phyloP scores from a whole-genome alignment of 129 eudicot genomes.

The Escallonia herrerae region DNA sequence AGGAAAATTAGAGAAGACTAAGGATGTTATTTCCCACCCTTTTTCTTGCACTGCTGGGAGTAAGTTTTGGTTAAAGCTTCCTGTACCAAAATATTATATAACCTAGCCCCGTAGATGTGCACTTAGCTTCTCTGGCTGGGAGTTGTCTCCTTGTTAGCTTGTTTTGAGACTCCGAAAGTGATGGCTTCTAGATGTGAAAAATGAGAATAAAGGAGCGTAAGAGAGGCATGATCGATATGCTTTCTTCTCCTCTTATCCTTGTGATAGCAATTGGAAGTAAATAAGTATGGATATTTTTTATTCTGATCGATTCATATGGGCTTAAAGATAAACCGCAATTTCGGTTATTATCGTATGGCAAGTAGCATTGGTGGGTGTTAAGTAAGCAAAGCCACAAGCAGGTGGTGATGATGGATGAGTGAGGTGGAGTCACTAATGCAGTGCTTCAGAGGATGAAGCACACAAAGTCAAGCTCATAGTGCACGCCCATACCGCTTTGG shows the following conservation, averaged over 20 bases:
- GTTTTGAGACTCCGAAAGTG: not conserved
- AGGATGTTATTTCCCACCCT: too few species aligned
- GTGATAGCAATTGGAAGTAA: not conserved
- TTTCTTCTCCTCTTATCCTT: not conserved
- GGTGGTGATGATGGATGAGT: conserved; percentile 4
- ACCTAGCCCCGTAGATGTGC: too few species aligned
- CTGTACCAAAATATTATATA: too few species aligned
- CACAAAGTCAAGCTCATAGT: conserved; percentile 9
- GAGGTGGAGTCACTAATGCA: conserved; percentile 19
- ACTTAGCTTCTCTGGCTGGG: not conserved
- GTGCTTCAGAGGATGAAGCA: conserved; percentile 14
- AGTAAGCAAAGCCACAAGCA: conserved; percentile 1
- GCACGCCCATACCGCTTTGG: conserved; percentile 3
- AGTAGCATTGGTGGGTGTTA: not conserved
- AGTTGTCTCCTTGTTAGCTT: not conserved
- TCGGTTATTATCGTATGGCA: not conserved
- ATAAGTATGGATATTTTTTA: not conserved
- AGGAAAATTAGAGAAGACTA: too few species aligned
- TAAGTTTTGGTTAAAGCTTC: too few species aligned
- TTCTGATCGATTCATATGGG: not conserved
- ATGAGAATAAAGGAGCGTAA: not conserved
- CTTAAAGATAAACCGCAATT: not conserved
- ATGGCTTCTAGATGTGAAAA: not conserved
- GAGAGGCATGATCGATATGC: conserved; percentile 2
- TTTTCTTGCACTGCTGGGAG: too few species aligned